phyloP scores from a whole-genome alignment of 202 grass and related monocot genomes.

The Schoenoplectus tabernaemontani region DNA sequence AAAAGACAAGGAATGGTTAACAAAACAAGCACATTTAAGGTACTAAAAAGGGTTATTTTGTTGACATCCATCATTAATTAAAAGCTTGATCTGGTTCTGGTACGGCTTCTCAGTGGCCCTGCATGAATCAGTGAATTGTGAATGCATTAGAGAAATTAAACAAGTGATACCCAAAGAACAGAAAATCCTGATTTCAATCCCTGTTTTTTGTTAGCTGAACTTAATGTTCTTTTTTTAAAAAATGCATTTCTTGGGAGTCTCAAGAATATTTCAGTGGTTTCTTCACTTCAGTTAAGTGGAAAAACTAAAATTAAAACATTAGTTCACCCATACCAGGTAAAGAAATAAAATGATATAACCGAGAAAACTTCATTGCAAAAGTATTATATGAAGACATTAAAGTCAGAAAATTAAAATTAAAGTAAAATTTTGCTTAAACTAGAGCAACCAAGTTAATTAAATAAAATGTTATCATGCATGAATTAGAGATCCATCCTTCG shows the following conservation, averaged over 20 bases:
- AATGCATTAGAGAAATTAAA: neutral
- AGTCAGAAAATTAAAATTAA: neutral
- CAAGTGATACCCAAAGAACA: neutral
- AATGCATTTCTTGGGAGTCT: neutral
- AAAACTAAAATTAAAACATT: neutral
- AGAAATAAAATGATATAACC: neutral
- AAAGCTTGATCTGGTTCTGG: neutral
- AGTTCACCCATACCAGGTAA: neutral
- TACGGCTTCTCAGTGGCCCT: neutral
- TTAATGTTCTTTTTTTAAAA: neutral
- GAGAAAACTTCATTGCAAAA: neutral
- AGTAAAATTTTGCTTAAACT: neutral
- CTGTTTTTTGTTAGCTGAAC: neutral
- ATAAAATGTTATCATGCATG: neutral
- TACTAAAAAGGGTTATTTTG: conserved; percentile 17
- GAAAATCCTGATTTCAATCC: neutral
- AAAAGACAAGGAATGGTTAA: conserved; percentile 28
- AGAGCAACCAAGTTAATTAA: neutral
- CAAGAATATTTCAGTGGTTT: too few species aligned
- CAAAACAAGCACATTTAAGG: conserved; percentile 1
- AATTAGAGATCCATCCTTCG: neutral
- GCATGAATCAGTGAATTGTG: neutral
- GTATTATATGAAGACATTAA: neutral
- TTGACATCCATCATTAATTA: conserved; percentile 12
- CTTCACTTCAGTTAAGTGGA: neutral